Evolutionary conservation across 257 asterid genomes (phyloP).

Genomic region (Gynochthodes officinalis): DNA sequence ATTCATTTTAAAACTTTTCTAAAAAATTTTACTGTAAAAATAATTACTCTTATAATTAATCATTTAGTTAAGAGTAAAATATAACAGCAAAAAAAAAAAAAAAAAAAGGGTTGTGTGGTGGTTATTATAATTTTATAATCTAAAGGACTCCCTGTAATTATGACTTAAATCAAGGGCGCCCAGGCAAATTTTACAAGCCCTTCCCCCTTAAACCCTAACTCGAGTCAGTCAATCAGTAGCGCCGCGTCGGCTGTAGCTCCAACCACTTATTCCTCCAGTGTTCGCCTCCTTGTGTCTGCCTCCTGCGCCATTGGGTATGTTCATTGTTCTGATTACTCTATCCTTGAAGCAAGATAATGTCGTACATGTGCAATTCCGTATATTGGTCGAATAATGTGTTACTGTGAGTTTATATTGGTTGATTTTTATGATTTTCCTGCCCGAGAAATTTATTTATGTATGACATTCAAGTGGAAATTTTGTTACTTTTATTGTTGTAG

Average conservation of each 20-base stretch:
- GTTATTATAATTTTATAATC: neutral
- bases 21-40: too few relatives aligned
- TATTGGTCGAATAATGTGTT: too few relatives aligned
- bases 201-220: conserved; percentile 9
- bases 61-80: too few relatives aligned
- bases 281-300: neutral
- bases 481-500: too few relatives aligned
- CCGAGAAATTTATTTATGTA: neutral
- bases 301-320: conserved; percentile 10
- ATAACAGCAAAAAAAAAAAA: too few relatives aligned
- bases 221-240: neutral
- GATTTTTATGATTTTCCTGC: neutral
- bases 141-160: neutral
- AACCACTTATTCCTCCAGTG: neutral
- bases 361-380: too few relatives aligned
- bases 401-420: too few relatives aligned
- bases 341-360: neutral
- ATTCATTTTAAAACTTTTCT: too few relatives aligned
- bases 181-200: neutral
- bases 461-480: neutral
- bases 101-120: neutral
- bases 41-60: too few relatives aligned
- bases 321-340: too few relatives aligned
- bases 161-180: neutral
- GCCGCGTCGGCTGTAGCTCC: conserved; percentile 4